phyloP scores from a whole-genome alignment of 495 filamentous ascomycete species.

The Hypoxylon crocopeplum region DNA sequence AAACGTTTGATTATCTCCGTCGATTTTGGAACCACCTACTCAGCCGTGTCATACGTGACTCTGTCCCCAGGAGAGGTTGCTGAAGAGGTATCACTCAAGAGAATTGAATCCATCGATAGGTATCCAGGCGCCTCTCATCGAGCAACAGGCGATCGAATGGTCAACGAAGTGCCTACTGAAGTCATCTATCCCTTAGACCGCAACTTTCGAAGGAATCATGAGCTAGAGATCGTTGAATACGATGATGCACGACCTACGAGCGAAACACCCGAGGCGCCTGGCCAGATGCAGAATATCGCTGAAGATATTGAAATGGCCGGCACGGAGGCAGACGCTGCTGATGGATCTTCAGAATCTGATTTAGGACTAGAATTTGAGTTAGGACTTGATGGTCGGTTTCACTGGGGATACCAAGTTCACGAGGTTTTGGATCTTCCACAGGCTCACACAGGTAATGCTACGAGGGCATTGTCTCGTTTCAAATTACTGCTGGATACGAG shows the following conservation, averaged over 20 bases:
- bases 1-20: conserved; percentile 24
- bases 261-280: not conserved
- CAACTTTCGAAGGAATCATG: not conserved
- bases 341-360: not conserved
- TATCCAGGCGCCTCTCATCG: conserved; percentile 21
- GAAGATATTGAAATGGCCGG: conserved; percentile 1
- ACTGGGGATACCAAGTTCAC: conserved; percentile 29
- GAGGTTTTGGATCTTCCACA: conserved; percentile 14
- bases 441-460: conserved; percentile 16
- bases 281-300: too few species aligned
- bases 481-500: conserved; percentile 30
- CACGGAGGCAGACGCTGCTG: not conserved
- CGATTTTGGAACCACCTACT: conserved; percentile 37
- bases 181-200: conserved; percentile 19
- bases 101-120: conserved; percentile 25
- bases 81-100: conserved; percentile 2
- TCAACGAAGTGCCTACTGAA: conserved; percentile 29
- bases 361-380: too few species aligned
- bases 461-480: conserved; percentile 21
- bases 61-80: conserved; percentile 2
- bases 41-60: conserved; percentile 26
- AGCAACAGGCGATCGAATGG: conserved; percentile 5
- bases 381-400: too few species aligned
- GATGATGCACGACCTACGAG: too few species aligned
- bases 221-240: not conserved